Base-by-base conservation (phyloP, 257 asterid species). In the Penstemon newberryi region DNA sequence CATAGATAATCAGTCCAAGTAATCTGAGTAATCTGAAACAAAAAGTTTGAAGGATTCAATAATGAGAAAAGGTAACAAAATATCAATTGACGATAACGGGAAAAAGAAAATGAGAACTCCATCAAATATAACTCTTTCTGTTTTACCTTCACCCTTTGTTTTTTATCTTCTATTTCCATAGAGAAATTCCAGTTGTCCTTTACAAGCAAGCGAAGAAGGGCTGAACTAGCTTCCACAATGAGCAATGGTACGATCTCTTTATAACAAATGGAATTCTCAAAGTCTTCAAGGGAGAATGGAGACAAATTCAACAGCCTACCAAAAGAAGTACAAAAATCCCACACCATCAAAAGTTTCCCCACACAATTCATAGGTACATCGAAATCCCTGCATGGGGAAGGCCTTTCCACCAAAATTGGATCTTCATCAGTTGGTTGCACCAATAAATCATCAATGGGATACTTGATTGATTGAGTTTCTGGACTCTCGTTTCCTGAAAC, bases 241-340 rank as follows among this genome's bases (percentile, higher is more conserved):
- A 94, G 88, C 71, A 82, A 65, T 13, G 90, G 87, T 58, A 87
- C 87, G 83, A 85, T 78, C 65, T 86, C 96, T 80, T 83, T 90
- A 71, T 87, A 84, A 72, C 96, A 82, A 65, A 94, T 82, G 46
- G 97, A 86, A 75, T 84, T 85, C 79, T 86, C 96, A 71, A 94
- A 94, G 80, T 89, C 96, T 80, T 91, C 97, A 40, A 94, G 87
- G 70, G 97, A 82, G 82, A 94, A 94, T 50, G 96, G 97, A 19
- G 85, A 89, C 81, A 92, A 68, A 54, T 77, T 81, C 73, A 92
- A 66, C 51, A 88, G 84, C 82, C 81, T 82, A 79, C 97, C 87
- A 72, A 81, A 92, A 60, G 95, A 88, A 70, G 91, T 72, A 79
- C 88, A 84, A 70, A 92, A 90, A 78, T 92, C 97, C 97, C 97